Evolutionary conservation across 768 basidiomycete genomes (phyloP), one percentile per base, ranked within the genome.

Genomic region (Hypsizygus marmoreus): DNA sequence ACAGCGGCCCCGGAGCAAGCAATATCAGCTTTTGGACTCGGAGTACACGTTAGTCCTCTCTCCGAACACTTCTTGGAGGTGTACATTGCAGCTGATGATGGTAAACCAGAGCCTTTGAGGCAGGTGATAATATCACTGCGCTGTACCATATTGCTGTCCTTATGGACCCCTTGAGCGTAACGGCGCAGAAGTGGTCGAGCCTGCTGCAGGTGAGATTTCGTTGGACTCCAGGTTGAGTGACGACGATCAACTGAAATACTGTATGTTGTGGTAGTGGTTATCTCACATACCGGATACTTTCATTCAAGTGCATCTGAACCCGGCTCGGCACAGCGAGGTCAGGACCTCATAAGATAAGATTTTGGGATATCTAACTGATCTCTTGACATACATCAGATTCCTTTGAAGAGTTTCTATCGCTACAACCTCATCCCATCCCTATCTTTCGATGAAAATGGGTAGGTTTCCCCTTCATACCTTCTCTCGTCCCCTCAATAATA

Each of bases 361-460:
- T 30, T n/a, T 19, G 14, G 14, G n/a, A 25, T 43, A 16, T 13
- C 22, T 19, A 3, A 26, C n/a, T 12, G 40, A 8, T n/a, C n/a
- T n/a, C n/a, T n/a, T n/a, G n/a, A n/a, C n/a, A n/a, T n/a, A 30
- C 14, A 9, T 24, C 50, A 97, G 89, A 71, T 97, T 20, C 93
- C 94, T 0, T 68, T 98, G 32, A 97, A 97, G 64, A 80, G 86
- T 13, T 98, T 97, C 72, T 98, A 97, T 63, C 86, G 89, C 6
- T 91, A 86, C 60, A 84, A 82, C 41, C 67, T 93, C 4, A 59
- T 70, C 2, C 74, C 82, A 2, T 61, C 67, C 3, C 68, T 87
- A 11, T 46, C 62, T 0, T 97, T 92, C 60, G 81, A 91, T 49
- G 68, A 77, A 13, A 63, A 78, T 29, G 89, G 91, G 91, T 93